Base-by-base conservation (phyloP, 1,284 basidiomycete genomes). In the Laetiporus sulphureus region DNA sequence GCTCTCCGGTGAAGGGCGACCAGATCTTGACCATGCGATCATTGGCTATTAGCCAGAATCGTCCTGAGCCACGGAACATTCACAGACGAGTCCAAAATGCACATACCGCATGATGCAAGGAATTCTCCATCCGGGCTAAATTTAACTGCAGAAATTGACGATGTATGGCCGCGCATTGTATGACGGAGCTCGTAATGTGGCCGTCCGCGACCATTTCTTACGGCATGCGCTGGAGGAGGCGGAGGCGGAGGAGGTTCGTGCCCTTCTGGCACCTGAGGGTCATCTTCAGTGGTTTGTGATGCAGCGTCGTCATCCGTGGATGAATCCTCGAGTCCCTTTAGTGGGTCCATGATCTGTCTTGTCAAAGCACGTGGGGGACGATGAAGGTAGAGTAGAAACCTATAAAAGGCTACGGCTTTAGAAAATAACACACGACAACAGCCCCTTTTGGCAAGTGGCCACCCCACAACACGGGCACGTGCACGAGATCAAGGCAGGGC, bases 251-350 rank as follows among this genome's bases (percentile, higher is more conserved):
- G 54, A 1, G 66, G 60, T 38, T 67, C 60, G 42, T 67, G 69
- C 24, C 73, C 69, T 50, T 82, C 75, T 2, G 83, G 83, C 10
- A 86, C 66, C 56, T 85, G 78, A 16, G 81, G 82, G 44, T 87
- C 86, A 50, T 89, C 85, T 62, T 89, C 86, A 3, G 85, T 89
- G 0, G 84, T 83, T 52, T 88, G 84, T 3, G 85, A 89, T 1
- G 79, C 79, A 32, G 75, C 77, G 53, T 87, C 85, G 49, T 88
- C 84, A 52, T 86, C 83, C 4, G 79, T 82, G 0, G 83, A 79
- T 4, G 83, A 84, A 46, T 82, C 80, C 46, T 84, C 81, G 15
- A 45, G 24, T 29, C 34, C 43, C 33, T 36, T 36, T 11, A 40
- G 30, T 13, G 43, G 33, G 33, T 45, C 43, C 43, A 45, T 43